Base-by-base conservation (phyloP, 2,329 filamentous ascomycete genomes). In the Dothidotthia symphoricarpi region DNA sequence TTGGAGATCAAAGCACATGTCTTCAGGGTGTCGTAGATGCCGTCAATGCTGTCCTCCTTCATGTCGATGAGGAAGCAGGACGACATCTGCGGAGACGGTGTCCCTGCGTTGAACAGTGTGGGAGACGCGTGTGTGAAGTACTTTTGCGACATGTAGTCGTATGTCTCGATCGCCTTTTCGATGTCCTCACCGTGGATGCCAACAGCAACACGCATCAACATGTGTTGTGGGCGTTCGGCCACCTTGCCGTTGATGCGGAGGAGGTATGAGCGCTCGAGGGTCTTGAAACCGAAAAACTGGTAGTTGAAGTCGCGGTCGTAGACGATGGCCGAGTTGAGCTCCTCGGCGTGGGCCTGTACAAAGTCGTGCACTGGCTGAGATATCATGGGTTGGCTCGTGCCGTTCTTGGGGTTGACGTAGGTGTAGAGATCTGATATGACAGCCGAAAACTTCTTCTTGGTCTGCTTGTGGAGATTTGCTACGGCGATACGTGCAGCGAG, bases 241-340 rank as follows among this genome's bases (percentile, higher is more conserved):
- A 97, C 88, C 74, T 96, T 95, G 67, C 89, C 90, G 60, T 96
- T 81, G 53, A 97, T 86, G 66, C 94, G 90, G 55, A 98, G 83
- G 35, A 98, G 84, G 65, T 98, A 98, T 63, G 93, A 98, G 45
- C 93, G 85, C 77, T 98, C 93, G 26, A 98, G 77, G 6, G 93
- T 98, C 81, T 98, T 98, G 83, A 98, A 98, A 51, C 93, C 93
- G 63, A 98, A 98, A 75, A 95, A 98, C 75, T 98, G 93, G 77
- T 98, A 98, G 80, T 97, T 96, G 80, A 98, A 98, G 69, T 98
- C 93, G 57, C 93, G 86, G 74, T 98, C 93, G 63, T 97, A 98
- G 60, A 98, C 91, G 67, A 98, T 97, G 61, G 93, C 93, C 28
- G 91, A 97, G 77, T 98, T 95, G 41, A 98, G 80, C 73, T 98